Evolutionary conservation across 2,329 filamentous ascomycete genomes (phyloP).

Genomic region (Allantophomopsis lycopodina): DNA sequence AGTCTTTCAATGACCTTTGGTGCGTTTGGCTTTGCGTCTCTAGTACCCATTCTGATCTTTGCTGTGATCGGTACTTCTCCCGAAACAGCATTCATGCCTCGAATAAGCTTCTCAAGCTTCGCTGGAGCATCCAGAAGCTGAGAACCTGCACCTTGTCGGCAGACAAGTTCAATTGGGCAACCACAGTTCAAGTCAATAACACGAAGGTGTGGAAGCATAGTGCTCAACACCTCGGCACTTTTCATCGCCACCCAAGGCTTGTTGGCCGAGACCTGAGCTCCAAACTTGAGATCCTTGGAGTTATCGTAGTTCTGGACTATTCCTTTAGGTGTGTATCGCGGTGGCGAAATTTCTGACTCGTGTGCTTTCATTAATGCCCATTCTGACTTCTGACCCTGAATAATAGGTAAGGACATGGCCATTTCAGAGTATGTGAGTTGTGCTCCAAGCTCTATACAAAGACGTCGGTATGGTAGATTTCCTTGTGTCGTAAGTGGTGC

Average conservation of each 20-base stretch:
- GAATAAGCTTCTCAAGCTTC: constrained; percentile 87
- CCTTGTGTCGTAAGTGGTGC: constrained; percentile 94
- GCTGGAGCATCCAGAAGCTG: constrained; percentile 77
- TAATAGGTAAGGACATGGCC: constrained; percentile 80
- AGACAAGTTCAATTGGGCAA: constrained; percentile 92
- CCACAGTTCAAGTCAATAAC: constrained; percentile 95
- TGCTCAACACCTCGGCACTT: constrained; percentile 67
- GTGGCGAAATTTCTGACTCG: constrained; percentile 63
- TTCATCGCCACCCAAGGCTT: constrained; percentile 87
- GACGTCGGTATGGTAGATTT: constrained; percentile 83
- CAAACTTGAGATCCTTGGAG: constrained; percentile 72
- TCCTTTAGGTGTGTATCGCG: constrained; percentile 43
- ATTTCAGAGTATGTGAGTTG: constrained; percentile 97
- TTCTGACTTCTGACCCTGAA: constrained; percentile 82
- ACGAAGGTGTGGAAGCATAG: constrained; percentile 68
- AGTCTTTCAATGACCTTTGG: constrained; percentile 72
- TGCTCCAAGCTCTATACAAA: constrained; percentile 80
- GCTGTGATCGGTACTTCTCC: constrained; percentile 83
- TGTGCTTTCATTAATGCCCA: constrained; percentile 95
- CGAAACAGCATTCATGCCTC: constrained; percentile 91
- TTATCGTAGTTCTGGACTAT: constrained; percentile 71
- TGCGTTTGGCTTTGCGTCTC: constrained; percentile 65
- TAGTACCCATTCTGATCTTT: constrained; percentile 88
- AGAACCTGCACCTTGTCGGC: constrained; percentile 75
- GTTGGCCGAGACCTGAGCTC: constrained; percentile 83